Evolutionary conservation across 2,329 filamentous ascomycete species (phyloP).

Genomic region (Aspergillus ruber): DNA sequence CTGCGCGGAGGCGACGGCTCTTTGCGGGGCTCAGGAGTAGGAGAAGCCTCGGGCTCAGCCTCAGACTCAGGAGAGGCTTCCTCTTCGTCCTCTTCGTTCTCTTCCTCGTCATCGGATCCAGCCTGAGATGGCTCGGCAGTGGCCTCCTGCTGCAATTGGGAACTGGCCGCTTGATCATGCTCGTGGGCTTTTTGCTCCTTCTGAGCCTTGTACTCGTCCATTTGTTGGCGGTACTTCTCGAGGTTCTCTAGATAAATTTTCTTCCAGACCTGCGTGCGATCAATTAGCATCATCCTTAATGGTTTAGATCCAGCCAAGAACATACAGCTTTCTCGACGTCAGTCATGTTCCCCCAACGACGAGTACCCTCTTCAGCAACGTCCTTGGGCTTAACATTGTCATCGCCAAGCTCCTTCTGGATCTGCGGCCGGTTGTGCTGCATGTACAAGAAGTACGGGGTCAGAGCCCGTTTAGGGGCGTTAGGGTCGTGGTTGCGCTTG

Average conservation of each 20-base stretch:
- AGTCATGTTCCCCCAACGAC: slow-evolving; percentile 74
- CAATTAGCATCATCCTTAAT: slow-evolving; percentile 5
- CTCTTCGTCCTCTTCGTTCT: slow-evolving; percentile 26
- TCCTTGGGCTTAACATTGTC: slow-evolving; percentile 69
- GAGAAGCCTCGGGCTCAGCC: slow-evolving; percentile 20
- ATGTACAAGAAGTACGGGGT: slow-evolving; percentile 96
- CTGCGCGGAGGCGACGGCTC: slow-evolving; percentile 39
- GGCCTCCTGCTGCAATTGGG: slow-evolving; percentile 37
- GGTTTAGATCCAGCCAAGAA: slow-evolving; percentile 4
- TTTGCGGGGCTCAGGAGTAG: slow-evolving; percentile 31
- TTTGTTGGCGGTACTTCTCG: slow-evolving; percentile 50
- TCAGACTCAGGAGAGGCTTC: slow-evolving; percentile 9
- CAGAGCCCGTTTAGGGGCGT: slow-evolving; percentile 87
- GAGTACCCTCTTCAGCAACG: slow-evolving; percentile 79
- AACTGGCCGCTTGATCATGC: neutral
- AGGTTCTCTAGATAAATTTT: slow-evolving; percentile 53
- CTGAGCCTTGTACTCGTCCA: slow-evolving; percentile 53
- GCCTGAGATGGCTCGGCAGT: slow-evolving; percentile 23
- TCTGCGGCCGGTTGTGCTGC: slow-evolving; percentile 76
- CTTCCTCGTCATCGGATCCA: slow-evolving; percentile 13
- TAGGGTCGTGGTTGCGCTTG: slow-evolving; percentile 85
- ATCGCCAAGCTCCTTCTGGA: slow-evolving; percentile 70
- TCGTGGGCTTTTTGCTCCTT: slow-evolving; percentile 42
- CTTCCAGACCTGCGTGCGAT: slow-evolving; percentile 44
- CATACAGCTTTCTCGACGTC: slow-evolving; percentile 63